Base-by-base conservation (phyloP, 345 rosid genomes). In the Noccaea caerulescens region DNA sequence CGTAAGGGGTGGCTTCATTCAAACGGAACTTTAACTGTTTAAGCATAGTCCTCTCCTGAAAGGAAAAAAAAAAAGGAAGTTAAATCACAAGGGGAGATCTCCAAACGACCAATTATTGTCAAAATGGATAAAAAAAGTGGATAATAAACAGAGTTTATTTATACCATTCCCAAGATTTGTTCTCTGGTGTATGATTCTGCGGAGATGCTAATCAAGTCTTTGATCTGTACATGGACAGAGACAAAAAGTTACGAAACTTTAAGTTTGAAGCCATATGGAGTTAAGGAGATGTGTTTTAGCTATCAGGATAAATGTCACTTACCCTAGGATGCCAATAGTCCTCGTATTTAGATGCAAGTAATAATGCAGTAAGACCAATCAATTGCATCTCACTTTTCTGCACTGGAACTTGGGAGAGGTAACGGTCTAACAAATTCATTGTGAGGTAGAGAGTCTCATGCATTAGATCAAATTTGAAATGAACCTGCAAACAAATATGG, bases 271-370 rank as follows among this genome's bases (percentile, higher is more conserved):
- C 16, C 8, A 47, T 63, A 75, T 1, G 37, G 60, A 67, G 12
- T 10, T 53, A 13, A 44, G 34, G 23, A 57, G 30, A 70, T 9
- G 30, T 23, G 30, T 23, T 38, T 68, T 20, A 34, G 46, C 45
- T 61, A 45, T 69, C 51, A 54, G 18, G 34, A 46, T 47, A 42
- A 23, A 14, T 71, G 33, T 25, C 51, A 33, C 72, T 52, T 86
- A 89, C 99, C 89, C 86, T 86, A 9, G 99, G 99, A 82, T 91
- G 97, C 99, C 99, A 87, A 60, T 83, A 94, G 76, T 94, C 99
- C 73, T 94, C 99, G 56, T 91, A 93, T 71, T 94, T 94, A 36
- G 97, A 94, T 76, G 99, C 96, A 66, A 91, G 71, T 80, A 94
- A 76, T 46, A 94, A 82, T 5, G 95, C 76, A 53, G 96, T 84